A percentile compares a stretch with the other conserved stretches of the same genome.
These are phyloP conservation scores for Hypoxylon cercidicola DNA, from an alignment of 495 filamentous ascomycete genomes.

Conservation along the genomic window DNA sequence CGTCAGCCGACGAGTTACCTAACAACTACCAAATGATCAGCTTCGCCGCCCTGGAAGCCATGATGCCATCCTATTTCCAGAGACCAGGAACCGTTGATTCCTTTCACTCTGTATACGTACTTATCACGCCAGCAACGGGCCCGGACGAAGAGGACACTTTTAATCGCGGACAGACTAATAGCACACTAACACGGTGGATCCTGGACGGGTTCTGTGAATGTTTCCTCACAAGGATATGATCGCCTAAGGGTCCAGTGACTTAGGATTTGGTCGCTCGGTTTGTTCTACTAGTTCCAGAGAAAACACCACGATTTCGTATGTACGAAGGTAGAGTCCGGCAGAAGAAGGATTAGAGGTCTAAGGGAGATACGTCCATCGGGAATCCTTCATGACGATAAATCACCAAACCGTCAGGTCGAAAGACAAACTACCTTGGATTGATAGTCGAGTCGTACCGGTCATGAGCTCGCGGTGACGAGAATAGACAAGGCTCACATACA, in stretches of 20 bases:
- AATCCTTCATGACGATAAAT: slow-evolving; percentile 40
- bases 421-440: slow-evolving; percentile 9
- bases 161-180: slow-evolving; percentile 17
- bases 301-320: slow-evolving; percentile 1
- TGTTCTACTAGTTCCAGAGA: slow-evolving; percentile 19
- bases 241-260: slow-evolving; percentile 25
- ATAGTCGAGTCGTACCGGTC: not conserved
- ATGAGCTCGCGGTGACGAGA: not conserved
- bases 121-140: slow-evolving; percentile 2
- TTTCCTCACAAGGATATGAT: slow-evolving; percentile 30
- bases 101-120: slow-evolving; percentile 14
- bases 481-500: slow-evolving; percentile 10
- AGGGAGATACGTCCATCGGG: slow-evolving; percentile 23
- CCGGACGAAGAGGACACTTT: slow-evolving; percentile 15
- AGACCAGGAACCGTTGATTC: slow-evolving; percentile 6
- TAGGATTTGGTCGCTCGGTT: slow-evolving; percentile 7
- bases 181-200: slow-evolving; percentile 24
- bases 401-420: slow-evolving; percentile 1
- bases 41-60: slow-evolving; percentile 26
- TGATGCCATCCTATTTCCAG: slow-evolving; percentile 25
- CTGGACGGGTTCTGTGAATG: slow-evolving; percentile 13
- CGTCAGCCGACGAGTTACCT: slow-evolving; percentile 25
- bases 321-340: slow-evolving; percentile 11
- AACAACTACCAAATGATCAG: slow-evolving; percentile 27
- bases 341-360: slow-evolving; percentile 20